Percentiles rank a stretch among this genome's conserved stretches.
phyloP scores from a whole-genome alignment of 805 yeast species.

The Kluyveromyces dobzhanskii region DNA sequence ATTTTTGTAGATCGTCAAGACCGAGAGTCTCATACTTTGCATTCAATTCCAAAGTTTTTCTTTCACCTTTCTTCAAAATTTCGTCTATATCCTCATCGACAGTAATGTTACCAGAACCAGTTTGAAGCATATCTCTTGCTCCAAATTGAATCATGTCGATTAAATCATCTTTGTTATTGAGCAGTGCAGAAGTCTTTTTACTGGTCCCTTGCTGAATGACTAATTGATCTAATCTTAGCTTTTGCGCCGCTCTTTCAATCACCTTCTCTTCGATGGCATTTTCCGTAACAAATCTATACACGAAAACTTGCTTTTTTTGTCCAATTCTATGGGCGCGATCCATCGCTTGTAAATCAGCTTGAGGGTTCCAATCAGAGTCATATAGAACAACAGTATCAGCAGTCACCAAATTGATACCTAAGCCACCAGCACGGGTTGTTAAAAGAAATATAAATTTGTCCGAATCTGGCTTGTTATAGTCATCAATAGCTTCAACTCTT shows the following conservation, averaged over 20 bases:
- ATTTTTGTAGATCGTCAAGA: conserved; percentile 86
- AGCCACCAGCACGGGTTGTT: conserved; percentile 95
- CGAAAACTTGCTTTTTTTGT: conserved; percentile 91
- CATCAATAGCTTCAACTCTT: conserved; percentile 86
- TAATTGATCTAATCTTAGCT: conserved; percentile 81
- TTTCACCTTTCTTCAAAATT: conserved; percentile 72
- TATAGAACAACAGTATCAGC: conserved; percentile 85
- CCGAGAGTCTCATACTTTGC: conserved; percentile 81
- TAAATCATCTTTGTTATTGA: conserved; percentile 69
- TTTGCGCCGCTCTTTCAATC: conserved; percentile 91
- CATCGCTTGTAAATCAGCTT: conserved; percentile 97
- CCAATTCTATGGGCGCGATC: conserved; percentile 97
- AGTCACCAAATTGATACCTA: conserved; percentile 85
- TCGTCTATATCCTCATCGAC: conserved; percentile 68
- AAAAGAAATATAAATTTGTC: conserved; percentile 76
- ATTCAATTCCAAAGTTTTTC: conserved; percentile 69
- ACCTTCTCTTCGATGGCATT: conserved; percentile 96
- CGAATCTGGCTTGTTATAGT: conserved; percentile 74
- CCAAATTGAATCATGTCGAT: conserved; percentile 96
- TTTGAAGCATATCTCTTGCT: conserved; percentile 78
- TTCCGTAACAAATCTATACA: conserved; percentile 88
- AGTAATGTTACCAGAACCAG: conserved; percentile 26
- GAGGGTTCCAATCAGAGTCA: conserved; percentile 98
- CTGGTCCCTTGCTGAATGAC: conserved; percentile 87
- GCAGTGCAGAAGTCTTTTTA: conserved; percentile 31